Evolutionary conservation across 164 flowering plant genomes (phyloP).

Genomic region (Saururus chinensis): DNA sequence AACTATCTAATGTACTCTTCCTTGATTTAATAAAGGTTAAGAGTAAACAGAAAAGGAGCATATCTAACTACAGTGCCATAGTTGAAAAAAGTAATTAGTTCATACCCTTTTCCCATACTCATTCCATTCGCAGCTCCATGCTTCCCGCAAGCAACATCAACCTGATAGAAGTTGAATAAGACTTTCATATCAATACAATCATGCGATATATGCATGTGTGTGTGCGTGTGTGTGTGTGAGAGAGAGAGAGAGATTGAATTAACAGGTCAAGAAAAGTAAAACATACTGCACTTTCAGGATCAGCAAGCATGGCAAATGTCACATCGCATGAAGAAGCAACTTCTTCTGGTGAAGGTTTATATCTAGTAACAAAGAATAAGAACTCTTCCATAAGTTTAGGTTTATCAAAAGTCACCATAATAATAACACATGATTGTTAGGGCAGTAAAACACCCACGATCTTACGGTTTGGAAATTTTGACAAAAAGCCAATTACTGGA

Average conservation of each 20-base stretch:
- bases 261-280: slow-evolving; percentile 9
- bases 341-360: slow-evolving; percentile 72
- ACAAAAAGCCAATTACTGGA: no score
- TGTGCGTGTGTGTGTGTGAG: background rate
- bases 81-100: background rate
- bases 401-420: no score
- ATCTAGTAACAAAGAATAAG: slow-evolving; percentile 25
- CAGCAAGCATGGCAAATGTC: slow-evolving; percentile 96
- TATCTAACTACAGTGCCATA: background rate
- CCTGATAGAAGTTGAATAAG: slow-evolving; percentile 18
- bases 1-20: no score
- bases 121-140: slow-evolving; percentile 75
- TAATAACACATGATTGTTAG: no score
- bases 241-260: background rate
- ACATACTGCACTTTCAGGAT: slow-evolving; percentile 97
- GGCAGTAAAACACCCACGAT: no score
- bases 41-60: background rate
- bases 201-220: background rate
- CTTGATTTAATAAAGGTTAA: no score
- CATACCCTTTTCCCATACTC: slow-evolving; percentile 81
- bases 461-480: no score
- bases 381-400: background rate
- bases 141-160: slow-evolving; percentile 76
- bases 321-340: slow-evolving; percentile 87
- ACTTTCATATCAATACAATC: background rate